Conservation (phyloP, 139 green algal genomes). For the Eudorina sp. region DNA sequence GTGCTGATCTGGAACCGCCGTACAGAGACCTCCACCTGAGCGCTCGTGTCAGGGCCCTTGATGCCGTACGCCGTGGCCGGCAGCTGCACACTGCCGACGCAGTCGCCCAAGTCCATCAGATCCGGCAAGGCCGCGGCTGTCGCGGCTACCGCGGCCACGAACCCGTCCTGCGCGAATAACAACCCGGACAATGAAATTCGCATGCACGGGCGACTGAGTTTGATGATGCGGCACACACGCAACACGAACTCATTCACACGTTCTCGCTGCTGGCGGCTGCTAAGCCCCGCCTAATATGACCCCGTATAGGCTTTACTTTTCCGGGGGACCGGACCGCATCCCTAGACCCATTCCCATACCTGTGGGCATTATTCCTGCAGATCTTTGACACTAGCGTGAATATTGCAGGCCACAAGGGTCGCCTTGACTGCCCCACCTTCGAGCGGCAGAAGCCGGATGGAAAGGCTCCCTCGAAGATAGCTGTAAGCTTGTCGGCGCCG, state of each 20-base stretch:
- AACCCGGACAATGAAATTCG: background rate
- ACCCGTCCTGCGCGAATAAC: constrained; percentile 32
- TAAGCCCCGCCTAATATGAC: no score
- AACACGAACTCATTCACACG: constrained; percentile 2
- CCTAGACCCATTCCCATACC: no score
- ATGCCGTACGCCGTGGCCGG: constrained; percentile 3
- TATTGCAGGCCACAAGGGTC: no score
- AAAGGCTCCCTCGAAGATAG: constrained; percentile 56
- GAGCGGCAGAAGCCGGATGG: constrained; percentile 41
- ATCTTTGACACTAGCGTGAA: no score
- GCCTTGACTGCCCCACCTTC: no score
- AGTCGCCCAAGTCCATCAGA: constrained; percentile 38
- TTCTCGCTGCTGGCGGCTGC: no score
- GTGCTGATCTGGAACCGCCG: constrained; percentile 46
- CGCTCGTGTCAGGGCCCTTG: no score
- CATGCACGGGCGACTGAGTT: background rate
- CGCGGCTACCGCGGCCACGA: constrained; percentile 28
- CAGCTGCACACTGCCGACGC: constrained; percentile 36
- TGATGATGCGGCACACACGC: background rate
- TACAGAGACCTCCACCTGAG: constrained; percentile 13
- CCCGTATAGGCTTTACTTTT: no score
- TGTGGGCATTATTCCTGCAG: no score
- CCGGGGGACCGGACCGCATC: no score
- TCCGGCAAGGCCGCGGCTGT: constrained; percentile 21
- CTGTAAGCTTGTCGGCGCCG: constrained; percentile 58